phyloP scores from a whole-genome alignment of 2,329 filamentous ascomycete species.

The Xylariaceae sp. region DNA sequence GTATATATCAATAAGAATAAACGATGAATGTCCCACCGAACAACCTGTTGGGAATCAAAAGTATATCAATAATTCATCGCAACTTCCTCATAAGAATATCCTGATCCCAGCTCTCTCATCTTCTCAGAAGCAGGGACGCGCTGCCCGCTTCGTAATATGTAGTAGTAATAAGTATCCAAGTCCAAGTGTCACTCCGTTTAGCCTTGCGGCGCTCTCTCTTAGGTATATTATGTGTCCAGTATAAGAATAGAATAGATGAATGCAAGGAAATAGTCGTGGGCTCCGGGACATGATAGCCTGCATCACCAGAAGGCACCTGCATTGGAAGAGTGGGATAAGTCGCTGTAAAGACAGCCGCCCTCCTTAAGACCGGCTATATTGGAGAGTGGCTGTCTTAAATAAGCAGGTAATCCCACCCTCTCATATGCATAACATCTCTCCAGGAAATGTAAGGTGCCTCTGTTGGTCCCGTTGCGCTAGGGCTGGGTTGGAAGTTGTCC shows the following conservation, averaged over 20 bases:
- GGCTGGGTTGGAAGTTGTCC: constrained; percentile 44
- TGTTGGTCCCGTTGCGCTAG: constrained; percentile 34
- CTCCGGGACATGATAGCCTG: constrained; percentile 35
- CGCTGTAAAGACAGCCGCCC: constrained; percentile 16
- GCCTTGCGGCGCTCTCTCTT: constrained; percentile 34
- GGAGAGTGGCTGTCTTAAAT: constrained; percentile 52
- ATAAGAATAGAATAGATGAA: constrained; percentile 21
- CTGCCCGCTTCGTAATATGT: constrained; percentile 23
- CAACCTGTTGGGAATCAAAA: constrained; percentile 4
- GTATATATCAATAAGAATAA: constrained; percentile 27
- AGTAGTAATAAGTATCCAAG: constrained; percentile 25
- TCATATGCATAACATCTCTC: constrained; percentile 88
- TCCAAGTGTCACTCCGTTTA: constrained; percentile 32
- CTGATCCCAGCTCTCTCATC: constrained; percentile 24
- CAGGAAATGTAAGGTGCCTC: constrained; percentile 74
- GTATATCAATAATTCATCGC: constrained; percentile 22
- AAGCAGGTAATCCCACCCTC: constrained; percentile 88
- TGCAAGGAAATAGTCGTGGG: constrained; percentile 21
- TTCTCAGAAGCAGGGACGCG: constrained; percentile 17
- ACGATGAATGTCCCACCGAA: constrained; percentile 14
- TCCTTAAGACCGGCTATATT: constrained; percentile 38
- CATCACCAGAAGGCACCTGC: constrained; percentile 32
- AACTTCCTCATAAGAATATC: constrained; percentile 28
- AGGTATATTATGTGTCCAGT: constrained; percentile 25
- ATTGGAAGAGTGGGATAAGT: constrained; percentile 15